These are phyloP conservation scores for Populus hybrid DNA, from an alignment of 441 rosid genomes.

Conservation along the genomic window DNA sequence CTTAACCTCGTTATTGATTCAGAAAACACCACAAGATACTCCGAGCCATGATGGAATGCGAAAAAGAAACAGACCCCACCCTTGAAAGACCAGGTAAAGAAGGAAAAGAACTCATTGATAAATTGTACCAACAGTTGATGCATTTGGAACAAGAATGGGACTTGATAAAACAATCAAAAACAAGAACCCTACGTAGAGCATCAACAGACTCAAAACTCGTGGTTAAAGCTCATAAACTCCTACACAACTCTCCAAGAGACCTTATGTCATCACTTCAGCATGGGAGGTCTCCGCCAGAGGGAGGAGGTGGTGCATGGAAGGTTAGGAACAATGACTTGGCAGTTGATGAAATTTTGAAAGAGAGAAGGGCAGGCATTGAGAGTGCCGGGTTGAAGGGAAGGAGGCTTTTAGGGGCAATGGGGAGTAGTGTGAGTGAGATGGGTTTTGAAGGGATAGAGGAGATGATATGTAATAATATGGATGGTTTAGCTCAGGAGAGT, in stretches of 20 bases:
- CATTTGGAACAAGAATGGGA: slow-evolving; percentile 43
- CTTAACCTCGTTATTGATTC: neutral
- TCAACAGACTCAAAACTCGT: slow-evolving; percentile 24
- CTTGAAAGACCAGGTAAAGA: slow-evolving; percentile 28
- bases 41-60: slow-evolving; percentile 7
- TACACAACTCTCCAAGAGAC: slow-evolving; percentile 40
- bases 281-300: slow-evolving; percentile 7
- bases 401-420: slow-evolving; percentile 34
- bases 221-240: slow-evolving; percentile 21
- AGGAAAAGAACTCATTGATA: slow-evolving; percentile 11
- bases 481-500: slow-evolving; percentile 20
- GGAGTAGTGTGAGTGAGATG: slow-evolving; percentile 18
- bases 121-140: slow-evolving; percentile 22
- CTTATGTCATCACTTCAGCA: slow-evolving; percentile 43
- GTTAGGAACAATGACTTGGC: slow-evolving; percentile 39
- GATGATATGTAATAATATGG: slow-evolving; percentile 1
- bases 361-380: slow-evolving; percentile 43
- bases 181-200: slow-evolving; percentile 20
- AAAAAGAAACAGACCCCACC: slow-evolving; percentile 20
- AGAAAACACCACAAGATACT: neutral
- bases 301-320: slow-evolving; percentile 23
- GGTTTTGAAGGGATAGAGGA: slow-evolving; percentile 16
- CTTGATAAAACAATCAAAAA: slow-evolving; percentile 29
- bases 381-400: slow-evolving; percentile 48
- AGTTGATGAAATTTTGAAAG: slow-evolving; percentile 28